Evolutionary conservation across 805 yeast genomes (phyloP).

Genomic region (Ascoidea rubescens): DNA sequence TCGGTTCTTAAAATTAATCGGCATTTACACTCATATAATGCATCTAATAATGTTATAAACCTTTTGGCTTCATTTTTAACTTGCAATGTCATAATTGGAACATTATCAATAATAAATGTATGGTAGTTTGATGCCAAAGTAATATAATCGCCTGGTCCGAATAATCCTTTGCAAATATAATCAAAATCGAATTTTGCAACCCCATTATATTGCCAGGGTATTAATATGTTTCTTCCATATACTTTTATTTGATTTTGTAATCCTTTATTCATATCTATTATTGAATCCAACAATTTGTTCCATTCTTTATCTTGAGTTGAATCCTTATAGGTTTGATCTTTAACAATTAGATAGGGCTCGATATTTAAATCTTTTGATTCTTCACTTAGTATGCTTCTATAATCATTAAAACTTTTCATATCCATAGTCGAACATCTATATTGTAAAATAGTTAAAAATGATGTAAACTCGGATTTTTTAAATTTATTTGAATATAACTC

Average conservation of each 20-base stretch:
- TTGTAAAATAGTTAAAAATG: slow-evolving; percentile 42
- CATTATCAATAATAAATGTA: slow-evolving; percentile 42
- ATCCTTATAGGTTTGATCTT: slow-evolving; percentile 11
- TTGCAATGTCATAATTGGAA: slow-evolving; percentile 41
- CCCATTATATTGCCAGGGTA: slow-evolving; percentile 30
- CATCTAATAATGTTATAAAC: slow-evolving; percentile 53
- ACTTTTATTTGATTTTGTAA: slow-evolving; percentile 25
- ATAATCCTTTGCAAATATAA: slow-evolving; percentile 40
- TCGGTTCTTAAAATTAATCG: slow-evolving; percentile 40
- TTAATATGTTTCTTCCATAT: slow-evolving; percentile 37
- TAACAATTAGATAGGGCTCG: slow-evolving; percentile 21
- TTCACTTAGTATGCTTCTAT: slow-evolving; percentile 23
- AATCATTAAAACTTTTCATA: slow-evolving; percentile 46
- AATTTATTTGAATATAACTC: slow-evolving; percentile 56
- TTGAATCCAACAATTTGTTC: slow-evolving; percentile 19
- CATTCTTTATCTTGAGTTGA: slow-evolving; percentile 19
- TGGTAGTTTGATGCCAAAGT: slow-evolving; percentile 47
- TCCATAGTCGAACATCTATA: slow-evolving; percentile 47
- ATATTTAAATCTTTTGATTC: slow-evolving; percentile 3
- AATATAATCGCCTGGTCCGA: slow-evolving; percentile 58
- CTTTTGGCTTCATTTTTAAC: slow-evolving; percentile 58
- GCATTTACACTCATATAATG: slow-evolving; percentile 55
- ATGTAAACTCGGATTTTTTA: slow-evolving; percentile 39
- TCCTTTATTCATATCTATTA: slow-evolving; percentile 5
- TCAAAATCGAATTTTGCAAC: slow-evolving; percentile 36